These are phyloP conservation scores for Fusarium napiforme DNA, from an alignment of 2,329 filamentous ascomycete genomes.

Conservation along the genomic window DNA sequence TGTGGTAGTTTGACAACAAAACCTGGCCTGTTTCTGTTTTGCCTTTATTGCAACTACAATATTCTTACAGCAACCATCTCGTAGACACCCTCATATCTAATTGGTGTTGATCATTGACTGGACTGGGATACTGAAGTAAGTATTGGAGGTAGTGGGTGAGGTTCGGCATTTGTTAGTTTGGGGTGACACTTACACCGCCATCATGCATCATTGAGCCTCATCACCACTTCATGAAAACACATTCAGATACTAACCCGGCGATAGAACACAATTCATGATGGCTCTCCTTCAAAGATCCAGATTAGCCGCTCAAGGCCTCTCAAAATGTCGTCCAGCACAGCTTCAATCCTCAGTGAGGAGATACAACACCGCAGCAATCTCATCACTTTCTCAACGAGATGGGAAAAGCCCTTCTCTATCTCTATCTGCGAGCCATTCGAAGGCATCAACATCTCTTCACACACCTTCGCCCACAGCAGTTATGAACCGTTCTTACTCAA, in stretches of 20 bases:
- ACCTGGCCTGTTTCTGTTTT: conserved; percentile 19
- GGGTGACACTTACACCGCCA: conserved; percentile 6
- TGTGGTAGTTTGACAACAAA: conserved; percentile 16
- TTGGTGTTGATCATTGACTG: neutral
- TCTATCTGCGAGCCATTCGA: conserved; percentile 5
- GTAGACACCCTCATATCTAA: neutral
- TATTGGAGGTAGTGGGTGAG: neutral
- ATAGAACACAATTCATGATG: conserved; percentile 35
- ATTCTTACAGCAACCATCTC: neutral
- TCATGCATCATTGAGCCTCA: neutral
- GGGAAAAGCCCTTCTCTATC: neutral
- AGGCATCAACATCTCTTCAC: conserved; percentile 15
- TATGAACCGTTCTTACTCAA: conserved; percentile 38
- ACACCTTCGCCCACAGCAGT: conserved; percentile 19
- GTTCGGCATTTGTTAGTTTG: neutral
- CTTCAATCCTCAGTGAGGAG: conserved; percentile 24
- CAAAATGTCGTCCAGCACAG: conserved; percentile 28
- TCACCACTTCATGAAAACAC: neutral
- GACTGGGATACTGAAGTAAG: neutral
- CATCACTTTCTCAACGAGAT: conserved; percentile 22
- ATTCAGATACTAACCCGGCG: conserved; percentile 8
- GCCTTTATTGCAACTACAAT: neutral
- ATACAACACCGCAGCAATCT: conserved; percentile 35
- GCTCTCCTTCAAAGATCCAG: conserved; percentile 41
- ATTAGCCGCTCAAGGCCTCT: conserved; percentile 40